Base-by-base conservation (phyloP, 2,329 filamentous ascomycete genomes). In the Fusarium luffae region DNA sequence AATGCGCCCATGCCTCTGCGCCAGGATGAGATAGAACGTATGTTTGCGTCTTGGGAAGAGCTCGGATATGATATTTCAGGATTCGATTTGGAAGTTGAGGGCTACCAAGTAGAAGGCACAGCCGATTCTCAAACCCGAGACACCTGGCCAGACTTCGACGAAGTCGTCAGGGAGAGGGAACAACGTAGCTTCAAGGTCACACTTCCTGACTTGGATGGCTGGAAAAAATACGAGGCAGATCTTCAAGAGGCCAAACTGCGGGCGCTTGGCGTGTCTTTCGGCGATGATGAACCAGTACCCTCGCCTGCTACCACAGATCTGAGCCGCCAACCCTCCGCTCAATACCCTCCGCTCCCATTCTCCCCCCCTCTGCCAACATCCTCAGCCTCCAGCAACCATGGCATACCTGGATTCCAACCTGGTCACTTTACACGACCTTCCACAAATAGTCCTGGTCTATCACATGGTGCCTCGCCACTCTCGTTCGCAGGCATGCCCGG, bases 161-260 rank as follows among this genome's bases (percentile, higher is more conserved):
- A 93, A 57, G 76, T 92, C 32, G 79, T 77, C 10, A 81, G 81
- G 52, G 90, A 92, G 72, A 85, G 88, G 48, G 79, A 83, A 18
- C 77, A 84, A 47, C 80, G 81, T 7, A 79, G 78, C n/a, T 91
- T 84, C 75, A 85, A 83, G 56, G 90, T 96, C 37, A 85, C 85
- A 25, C 84, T 96, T 63, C 92, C 93, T 3, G 91, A 93, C 75
- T 81, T 91, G 67, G 89, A 90, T 77, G 85, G 86, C 2, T 89
- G 87, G 87, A 91, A 93, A 75, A 85, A 89, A 27, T 97, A 98
- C 79, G 92, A 94, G 62, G 88, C 92, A 57, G 90, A 92, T 71
- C 83, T 98, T 37, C 90, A 93, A 72, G 96, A 99, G 82, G 93
- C 95, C 65, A 99, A 98, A 81, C 85, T 99, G 54, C 90, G 94